Percentiles rank a stretch among this genome's conserved stretches.
These are phyloP conservation scores for Gynochthodes officinalis DNA, from an alignment of 257 asterid genomes.

Conservation along the genomic window DNA sequence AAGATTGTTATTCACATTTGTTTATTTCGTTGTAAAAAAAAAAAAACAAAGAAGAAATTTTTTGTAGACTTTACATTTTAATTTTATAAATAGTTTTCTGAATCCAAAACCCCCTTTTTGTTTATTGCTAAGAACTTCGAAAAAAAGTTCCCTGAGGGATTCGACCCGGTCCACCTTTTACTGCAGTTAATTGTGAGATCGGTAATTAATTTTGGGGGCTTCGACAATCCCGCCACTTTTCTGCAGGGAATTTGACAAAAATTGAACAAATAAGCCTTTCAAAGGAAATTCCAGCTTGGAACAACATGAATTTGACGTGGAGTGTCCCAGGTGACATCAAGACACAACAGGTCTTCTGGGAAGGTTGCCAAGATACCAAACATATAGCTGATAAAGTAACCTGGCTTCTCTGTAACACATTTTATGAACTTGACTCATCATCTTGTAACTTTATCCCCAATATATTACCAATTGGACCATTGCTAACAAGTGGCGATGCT, in stretches of 20 bases:
- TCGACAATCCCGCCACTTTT: no score
- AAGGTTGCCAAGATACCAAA: neutral
- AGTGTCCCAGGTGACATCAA: neutral
- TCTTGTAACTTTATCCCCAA: conserved; percentile 32
- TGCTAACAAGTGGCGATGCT: neutral
- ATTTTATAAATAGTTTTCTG: no score
- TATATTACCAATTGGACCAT: conserved; percentile 31
- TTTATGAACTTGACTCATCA: conserved; percentile 26
- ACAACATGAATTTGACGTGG: conserved; percentile 4
- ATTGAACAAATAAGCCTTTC: neutral
- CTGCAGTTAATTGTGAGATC: no score
- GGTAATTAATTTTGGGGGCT: no score
- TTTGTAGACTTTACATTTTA: no score
- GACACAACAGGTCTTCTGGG: neutral
- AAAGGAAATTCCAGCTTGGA: conserved; percentile 3
- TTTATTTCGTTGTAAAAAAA: no score
- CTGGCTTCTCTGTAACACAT: conserved; percentile 17
- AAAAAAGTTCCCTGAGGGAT: no score
- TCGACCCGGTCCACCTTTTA: no score
- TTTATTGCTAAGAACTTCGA: no score
- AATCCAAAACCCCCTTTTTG: no score
- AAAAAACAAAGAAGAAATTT: no score
- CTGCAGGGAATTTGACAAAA: neutral
- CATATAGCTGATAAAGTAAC: neutral
- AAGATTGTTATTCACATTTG: no score